Conservation (phyloP, 73 alveolate species). For the Paramecium sonneborni region DNA sequence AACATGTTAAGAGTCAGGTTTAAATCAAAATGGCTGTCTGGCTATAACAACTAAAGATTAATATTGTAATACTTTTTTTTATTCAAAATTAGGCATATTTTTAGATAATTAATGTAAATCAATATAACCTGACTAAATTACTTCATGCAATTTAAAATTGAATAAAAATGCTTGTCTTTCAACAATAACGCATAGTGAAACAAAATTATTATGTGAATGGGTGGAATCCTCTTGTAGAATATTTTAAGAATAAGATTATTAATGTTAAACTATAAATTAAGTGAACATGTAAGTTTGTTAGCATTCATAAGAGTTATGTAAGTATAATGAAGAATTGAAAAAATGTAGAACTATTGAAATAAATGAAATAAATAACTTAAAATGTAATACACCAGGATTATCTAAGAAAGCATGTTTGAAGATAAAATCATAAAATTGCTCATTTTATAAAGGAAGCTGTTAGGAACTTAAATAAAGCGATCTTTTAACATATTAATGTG, state of each 20-base stretch:
- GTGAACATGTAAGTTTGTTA: background rate
- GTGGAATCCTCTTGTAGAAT: background rate
- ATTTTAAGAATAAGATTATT: background rate
- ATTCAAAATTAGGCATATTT: background rate
- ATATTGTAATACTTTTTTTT: background rate
- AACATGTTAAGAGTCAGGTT: background rate
- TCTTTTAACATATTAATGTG: background rate
- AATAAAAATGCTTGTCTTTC: background rate
- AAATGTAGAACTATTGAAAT: background rate
- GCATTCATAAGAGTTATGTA: background rate
- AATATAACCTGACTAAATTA: background rate
- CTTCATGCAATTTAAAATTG: background rate
- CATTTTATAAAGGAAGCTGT: background rate
- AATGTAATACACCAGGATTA: background rate
- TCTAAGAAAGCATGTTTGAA: background rate
- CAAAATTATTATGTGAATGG: background rate
- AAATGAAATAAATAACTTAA: background rate
- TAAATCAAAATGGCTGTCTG: background rate
- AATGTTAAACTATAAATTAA: background rate
- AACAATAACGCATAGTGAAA: background rate
- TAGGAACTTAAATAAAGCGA: background rate
- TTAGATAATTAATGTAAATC: background rate
- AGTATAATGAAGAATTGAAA: background rate
- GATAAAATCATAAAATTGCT: background rate
- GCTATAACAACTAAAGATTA: background rate